Base-by-base conservation (phyloP, 2,329 filamentous ascomycete genomes). In the Phialophora macrospora region DNA sequence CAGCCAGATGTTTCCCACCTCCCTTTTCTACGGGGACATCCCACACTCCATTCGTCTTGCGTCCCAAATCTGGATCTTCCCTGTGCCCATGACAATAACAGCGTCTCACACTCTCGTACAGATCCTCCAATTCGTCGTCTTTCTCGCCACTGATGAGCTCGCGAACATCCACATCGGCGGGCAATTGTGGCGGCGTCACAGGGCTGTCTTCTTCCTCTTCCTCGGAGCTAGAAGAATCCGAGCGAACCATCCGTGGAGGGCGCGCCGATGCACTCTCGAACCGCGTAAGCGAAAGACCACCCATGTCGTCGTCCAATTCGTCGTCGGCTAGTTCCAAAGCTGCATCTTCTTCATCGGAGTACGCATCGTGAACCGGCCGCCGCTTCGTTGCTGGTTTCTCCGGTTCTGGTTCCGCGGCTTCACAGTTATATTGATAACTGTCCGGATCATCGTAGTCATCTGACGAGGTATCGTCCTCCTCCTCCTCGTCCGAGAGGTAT, bases 381-480 rank as follows among this genome's bases (percentile, higher is more conserved):
- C 48, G 60, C 55, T 60, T 67, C 9, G 51, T 22, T 3, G 51
- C 26, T 26, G 46, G 28, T 44, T 63, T 57, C 24, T 41, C 51
- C 7, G 34, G 12, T 22, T 64, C 58, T 12, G 52, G 17, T 11
- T 4, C 54, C 26, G 6, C 24, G 5, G 56, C 61, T 14, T 41
- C 26, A 41, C 28, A 56, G 14, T 56, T 34, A 34, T 58, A 60
- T 6, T 30, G 32, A 38, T 63, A 63, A 41, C 51, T 32, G 1
- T 63, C 54, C 4, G 67, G 67, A 1, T 69, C 67, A 26, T 69
- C 67, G 60, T 69, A 69, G 54, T 69, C 67, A 28, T 69, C 67
- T 17, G 65, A 67, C 17, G 62, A 65, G 1, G 62, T 69, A 30
- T 54, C 64, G 30, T 66, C 64, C 0, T 59, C 59, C 20, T 59